Base-by-base conservation (phyloP, 768 basidiomycete species). In the Cyathus striatus region DNA sequence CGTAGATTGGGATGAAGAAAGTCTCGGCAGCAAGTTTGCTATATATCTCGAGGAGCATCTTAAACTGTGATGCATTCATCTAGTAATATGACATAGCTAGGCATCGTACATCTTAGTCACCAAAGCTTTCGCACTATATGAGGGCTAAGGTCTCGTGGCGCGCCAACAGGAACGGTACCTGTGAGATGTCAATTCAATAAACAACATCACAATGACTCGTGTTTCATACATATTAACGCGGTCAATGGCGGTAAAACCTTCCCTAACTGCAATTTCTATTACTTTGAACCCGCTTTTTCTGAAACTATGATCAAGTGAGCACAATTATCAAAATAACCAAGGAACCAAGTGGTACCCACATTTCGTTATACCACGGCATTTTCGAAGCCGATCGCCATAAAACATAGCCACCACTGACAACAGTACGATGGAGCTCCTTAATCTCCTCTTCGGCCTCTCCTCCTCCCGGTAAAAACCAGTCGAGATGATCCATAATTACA, bases 1-100 rank as follows among this genome's bases (percentile, higher is more conserved):
- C 14, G 81, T 92, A 22, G 81, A 88, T 50, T 92, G 88, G 85
- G 76, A 70, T 45, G 86, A 87, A 55, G 74, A 76, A 50, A 79
- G 75, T 44, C 73, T 92, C 16, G 78, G 75, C n/a, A 46, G 59
- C 17, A 89, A 83, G 55, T 90, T 90, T 70, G 76, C 74, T 35
- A 57, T 55, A 38, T 90, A 87, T 64, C 58, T 91, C 46, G 81
- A 85, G 59, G 84, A 89, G 59, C 77, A 83, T 64, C 45, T 86
- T 39, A 75, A 65, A 55, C 58, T 65, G 2, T 76, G 56, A 69
- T 41, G 25, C 22, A 42, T 36, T 41, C 23, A 9, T 41, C 33
- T 9, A 30, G 27, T 9, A 9, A 30, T 9, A n/a, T 9, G n/a
- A 9, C n/a, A 30, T 9, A 9, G 9, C 9, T 30, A n/a, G 22